These are phyloP conservation scores for Fusarium sp. DNA, from an alignment of 2,329 filamentous ascomycete genomes.

Conservation along the genomic window DNA sequence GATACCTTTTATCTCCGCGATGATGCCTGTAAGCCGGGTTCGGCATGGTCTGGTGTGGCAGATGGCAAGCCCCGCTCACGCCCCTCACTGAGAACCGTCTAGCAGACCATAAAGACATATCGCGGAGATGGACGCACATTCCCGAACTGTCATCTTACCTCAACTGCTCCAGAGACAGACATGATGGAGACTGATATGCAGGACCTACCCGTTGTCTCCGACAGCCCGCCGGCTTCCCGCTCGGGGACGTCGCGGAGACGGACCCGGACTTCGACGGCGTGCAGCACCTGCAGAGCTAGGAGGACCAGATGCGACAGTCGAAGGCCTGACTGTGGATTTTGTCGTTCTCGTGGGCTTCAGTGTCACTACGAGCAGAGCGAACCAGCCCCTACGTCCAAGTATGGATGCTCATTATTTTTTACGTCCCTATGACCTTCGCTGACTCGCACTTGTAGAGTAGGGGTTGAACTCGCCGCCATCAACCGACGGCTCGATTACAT, in stretches of 20 bases:
- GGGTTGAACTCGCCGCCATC: not conserved
- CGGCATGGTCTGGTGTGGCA: not conserved
- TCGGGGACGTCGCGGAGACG: not conserved
- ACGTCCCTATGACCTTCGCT: not conserved
- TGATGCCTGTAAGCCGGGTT: not conserved
- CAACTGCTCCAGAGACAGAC: not conserved
- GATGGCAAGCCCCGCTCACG: not conserved
- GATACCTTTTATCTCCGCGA: not conserved
- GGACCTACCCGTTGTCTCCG: not conserved
- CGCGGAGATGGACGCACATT: not conserved
- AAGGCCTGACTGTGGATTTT: not conserved
- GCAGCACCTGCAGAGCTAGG: not conserved
- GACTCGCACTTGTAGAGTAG: not conserved
- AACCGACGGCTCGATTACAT: not conserved
- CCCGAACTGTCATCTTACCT: not conserved
- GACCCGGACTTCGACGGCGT: not conserved
- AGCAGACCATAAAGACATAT: not conserved
- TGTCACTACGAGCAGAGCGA: not conserved
- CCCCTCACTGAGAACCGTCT: not conserved
- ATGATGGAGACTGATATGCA: not conserved
- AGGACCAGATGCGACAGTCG: not conserved
- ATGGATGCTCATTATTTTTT: not conserved
- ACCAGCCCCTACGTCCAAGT: not conserved
- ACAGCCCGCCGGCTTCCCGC: not conserved
- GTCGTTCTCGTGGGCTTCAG: not conserved